Evolutionary conservation across 345 rosid species (phyloP), one percentile per base, ranked within the genome.

Genomic region (Gossypium bickii): DNA sequence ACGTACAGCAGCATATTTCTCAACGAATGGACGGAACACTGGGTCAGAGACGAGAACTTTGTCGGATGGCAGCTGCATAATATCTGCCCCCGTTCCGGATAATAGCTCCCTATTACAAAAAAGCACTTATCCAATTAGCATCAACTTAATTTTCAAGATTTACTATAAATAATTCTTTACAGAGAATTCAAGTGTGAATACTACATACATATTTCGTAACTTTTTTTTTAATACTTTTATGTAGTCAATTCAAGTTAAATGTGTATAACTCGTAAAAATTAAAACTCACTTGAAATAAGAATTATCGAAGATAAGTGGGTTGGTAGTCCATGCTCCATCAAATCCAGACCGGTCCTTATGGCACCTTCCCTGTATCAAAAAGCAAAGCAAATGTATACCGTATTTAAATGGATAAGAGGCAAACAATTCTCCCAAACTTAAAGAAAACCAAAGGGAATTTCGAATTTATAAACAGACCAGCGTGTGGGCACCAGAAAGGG

Each of bases 311-410:
- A 90, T 88, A 6, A 91, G 92, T 17, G 98, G 99, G 77, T 95
- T 93, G 22, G 78, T 0, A 8, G 99, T 95, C 99, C 99, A 95
- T 13, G 98, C 78, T 49, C 98, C 98, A 74, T 93, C 99, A 69
- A 93, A 93, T 57, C 99, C 99, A 75, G 99, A 95, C 76, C 99
- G 85, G 71, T 95, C 99, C 83, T 87, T 91, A 89, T 95, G 97
- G 86, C 92, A 85, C 78, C 92, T 87, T 78, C 99, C 99, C 99
- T 93, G 78, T 15, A 80, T 43, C 51, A 51, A 38, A 34, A 12
- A 3, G 9, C 59, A 55, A 7, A 65, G 24, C 47, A 51, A 68
- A 41, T 2, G 38, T 44, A 34, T 4, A 43, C 3, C 3, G 10
- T n/a, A 34, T 18, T 10, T 8, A 56, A 56, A 9, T 3, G 61